Conservation (phyloP, 352 stramenopile genomes). For the Aphanomyces astaci region DNA sequence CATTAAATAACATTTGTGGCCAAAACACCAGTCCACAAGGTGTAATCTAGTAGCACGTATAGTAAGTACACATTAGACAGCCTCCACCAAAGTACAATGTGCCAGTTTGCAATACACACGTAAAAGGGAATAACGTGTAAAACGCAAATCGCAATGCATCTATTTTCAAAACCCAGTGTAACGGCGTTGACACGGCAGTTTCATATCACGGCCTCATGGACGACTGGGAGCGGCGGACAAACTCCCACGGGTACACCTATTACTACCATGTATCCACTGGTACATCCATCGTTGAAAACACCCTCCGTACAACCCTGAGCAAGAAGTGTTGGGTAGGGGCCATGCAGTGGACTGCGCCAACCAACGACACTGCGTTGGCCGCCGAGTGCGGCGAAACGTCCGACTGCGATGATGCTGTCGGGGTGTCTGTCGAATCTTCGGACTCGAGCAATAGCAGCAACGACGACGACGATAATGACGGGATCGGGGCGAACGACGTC, state of each 20-base stretch:
- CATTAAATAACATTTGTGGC: too few relatives aligned
- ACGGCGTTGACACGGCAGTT: neutral
- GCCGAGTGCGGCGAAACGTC: neutral
- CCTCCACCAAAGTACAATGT: too few relatives aligned
- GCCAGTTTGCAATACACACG: too few relatives aligned
- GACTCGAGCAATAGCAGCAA: neutral
- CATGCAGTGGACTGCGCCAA: slow-evolving; percentile 12
- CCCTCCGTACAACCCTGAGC: too few relatives aligned
- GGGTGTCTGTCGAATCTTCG: neutral
- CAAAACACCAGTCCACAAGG: too few relatives aligned
- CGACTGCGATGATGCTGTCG: neutral
- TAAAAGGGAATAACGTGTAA: too few relatives aligned
- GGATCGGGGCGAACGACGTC: neutral
- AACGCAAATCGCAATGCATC: too few relatives aligned
- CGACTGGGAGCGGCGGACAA: slow-evolving; percentile 2
- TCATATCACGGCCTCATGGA: neutral
- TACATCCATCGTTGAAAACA: neutral
- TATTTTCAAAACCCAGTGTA: neutral
- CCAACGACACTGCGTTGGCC: neutral
- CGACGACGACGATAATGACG: neutral
- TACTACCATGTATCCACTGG: slow-evolving; percentile 3
- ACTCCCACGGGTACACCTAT: slow-evolving; percentile 16
- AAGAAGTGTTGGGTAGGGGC: neutral
- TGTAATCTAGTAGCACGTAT: too few relatives aligned
- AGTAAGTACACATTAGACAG: too few relatives aligned